Evolutionary conservation across 257 asterid species (phyloP).

Genomic region (Scutellaria barbata): DNA sequence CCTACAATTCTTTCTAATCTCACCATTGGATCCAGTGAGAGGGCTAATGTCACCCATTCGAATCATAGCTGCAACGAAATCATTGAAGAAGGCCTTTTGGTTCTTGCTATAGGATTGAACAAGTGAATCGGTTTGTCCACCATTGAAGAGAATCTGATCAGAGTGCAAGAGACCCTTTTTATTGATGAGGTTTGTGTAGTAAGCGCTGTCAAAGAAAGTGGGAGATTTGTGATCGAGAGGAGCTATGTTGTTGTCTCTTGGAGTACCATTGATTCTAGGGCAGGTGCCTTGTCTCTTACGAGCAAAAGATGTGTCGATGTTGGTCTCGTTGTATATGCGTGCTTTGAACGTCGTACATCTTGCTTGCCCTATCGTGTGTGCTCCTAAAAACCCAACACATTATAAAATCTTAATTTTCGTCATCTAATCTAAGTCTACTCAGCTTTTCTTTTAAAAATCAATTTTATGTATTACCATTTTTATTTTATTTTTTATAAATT

Average conservation of each 20-base stretch:
- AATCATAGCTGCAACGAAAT: slow-evolving; percentile 54
- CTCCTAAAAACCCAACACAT: slow-evolving; percentile 37
- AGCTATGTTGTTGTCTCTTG: slow-evolving; percentile 49
- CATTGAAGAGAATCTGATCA: slow-evolving; percentile 45
- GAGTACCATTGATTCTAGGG: slow-evolving; percentile 38
- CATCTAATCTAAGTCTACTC: no score
- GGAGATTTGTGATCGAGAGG: slow-evolving; percentile 46
- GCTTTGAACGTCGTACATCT: slow-evolving; percentile 45
- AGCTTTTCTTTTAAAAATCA: no score
- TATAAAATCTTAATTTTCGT: no score
- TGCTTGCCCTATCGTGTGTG: slow-evolving; percentile 62
- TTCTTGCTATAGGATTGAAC: slow-evolving; percentile 43
- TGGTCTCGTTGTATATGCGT: slow-evolving; percentile 52
- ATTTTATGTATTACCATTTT: no score
- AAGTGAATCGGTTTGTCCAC: slow-evolving; percentile 42
- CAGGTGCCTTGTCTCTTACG: slow-evolving; percentile 39
- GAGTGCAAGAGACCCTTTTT: slow-evolving; percentile 49
- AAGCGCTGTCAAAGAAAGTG: slow-evolving; percentile 37
- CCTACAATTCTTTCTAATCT: slow-evolving; percentile 45
- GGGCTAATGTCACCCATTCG: slow-evolving; percentile 54
- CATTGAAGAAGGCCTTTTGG: slow-evolving; percentile 31
- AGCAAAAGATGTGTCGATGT: slow-evolving; percentile 48
- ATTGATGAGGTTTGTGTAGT: slow-evolving; percentile 41
- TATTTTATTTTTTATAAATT: no score
- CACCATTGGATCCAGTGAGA: slow-evolving; percentile 51